Evolutionary conservation across 2,329 filamentous ascomycete species (phyloP).

Genomic region (Cladophialophora carrionii): DNA sequence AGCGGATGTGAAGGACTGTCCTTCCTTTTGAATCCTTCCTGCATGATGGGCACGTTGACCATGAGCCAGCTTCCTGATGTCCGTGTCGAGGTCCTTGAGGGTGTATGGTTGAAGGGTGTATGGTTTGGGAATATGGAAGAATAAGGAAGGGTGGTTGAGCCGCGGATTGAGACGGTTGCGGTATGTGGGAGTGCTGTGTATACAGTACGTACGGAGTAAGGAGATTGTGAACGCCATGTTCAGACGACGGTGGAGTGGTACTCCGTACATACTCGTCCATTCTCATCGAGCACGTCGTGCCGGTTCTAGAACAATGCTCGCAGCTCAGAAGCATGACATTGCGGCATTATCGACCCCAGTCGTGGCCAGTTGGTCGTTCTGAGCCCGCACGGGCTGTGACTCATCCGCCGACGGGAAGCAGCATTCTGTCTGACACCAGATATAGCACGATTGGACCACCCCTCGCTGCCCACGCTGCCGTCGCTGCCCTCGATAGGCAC

Average conservation of each 20-base stretch:
- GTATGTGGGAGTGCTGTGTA: slow-evolving; percentile 14
- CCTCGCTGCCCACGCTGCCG: too few relatives aligned
- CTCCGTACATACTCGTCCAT: neutral
- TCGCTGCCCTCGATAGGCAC: too few relatives aligned
- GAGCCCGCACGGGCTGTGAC: neutral
- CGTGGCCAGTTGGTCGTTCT: too few relatives aligned
- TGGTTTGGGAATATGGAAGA: slow-evolving; percentile 14
- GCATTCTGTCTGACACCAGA: neutral
- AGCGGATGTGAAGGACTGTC: neutral
- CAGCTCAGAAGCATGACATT: neutral
- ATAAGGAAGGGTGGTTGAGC: neutral
- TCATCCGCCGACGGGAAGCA: neutral
- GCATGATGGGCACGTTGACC: neutral
- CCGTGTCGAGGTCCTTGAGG: neutral
- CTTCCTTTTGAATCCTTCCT: neutral
- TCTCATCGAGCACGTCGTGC: neutral
- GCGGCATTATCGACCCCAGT: too few relatives aligned
- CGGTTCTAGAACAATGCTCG: neutral
- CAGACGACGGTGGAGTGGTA: neutral
- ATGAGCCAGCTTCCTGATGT: neutral
- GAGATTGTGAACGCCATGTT: neutral
- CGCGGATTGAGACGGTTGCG: slow-evolving; percentile 9
- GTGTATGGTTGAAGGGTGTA: neutral
- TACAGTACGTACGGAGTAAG: too few relatives aligned
- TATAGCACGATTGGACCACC: too few relatives aligned